Percentiles rank a stretch among this genome's conserved stretches.
These are phyloP conservation scores for Polyporus tsugae DNA, from an alignment of 1,284 basidiomycete genomes.

Conservation along the genomic window DNA sequence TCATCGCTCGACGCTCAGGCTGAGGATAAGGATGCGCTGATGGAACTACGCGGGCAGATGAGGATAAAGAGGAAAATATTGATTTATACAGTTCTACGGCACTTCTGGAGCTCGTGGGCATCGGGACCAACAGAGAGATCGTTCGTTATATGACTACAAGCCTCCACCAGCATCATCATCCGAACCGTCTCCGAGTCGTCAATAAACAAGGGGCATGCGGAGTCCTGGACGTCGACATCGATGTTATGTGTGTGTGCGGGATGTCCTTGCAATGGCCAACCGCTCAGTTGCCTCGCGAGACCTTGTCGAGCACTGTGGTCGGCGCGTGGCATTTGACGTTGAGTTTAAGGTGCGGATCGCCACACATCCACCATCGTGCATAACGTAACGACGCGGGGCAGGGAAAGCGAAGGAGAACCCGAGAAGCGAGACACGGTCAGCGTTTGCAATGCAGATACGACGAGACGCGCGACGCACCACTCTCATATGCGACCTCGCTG, in stretches of 20 bases:
- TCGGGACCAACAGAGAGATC: constrained; percentile 23
- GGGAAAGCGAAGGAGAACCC: constrained; percentile 4
- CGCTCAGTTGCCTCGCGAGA: constrained; percentile 37
- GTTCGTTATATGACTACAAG: constrained; percentile 26
- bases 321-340: not conserved
- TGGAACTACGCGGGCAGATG: not conserved
- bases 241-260: constrained; percentile 9
- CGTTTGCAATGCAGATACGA: not conserved
- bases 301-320: constrained; percentile 41
- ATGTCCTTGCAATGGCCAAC: constrained; percentile 1
- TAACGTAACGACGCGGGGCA: constrained; percentile 8
- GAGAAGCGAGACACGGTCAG: constrained; percentile 12
- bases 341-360: not conserved
- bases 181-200: constrained; percentile 24
- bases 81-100: constrained; percentile 37
- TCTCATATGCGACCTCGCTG: constrained; percentile 80
- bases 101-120: constrained; percentile 32
- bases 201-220: constrained; percentile 24
- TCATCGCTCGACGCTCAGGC: not conserved
- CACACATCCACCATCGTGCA: not conserved
- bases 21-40: not conserved
- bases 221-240: not conserved
- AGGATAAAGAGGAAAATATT: constrained; percentile 20
- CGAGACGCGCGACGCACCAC: constrained; percentile 60
- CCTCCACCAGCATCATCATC: constrained; percentile 24